These are phyloP conservation scores for Acanthamoeba rhysodes DNA, from an alignment of 208 protist genomes.

Conservation along the genomic window DNA sequence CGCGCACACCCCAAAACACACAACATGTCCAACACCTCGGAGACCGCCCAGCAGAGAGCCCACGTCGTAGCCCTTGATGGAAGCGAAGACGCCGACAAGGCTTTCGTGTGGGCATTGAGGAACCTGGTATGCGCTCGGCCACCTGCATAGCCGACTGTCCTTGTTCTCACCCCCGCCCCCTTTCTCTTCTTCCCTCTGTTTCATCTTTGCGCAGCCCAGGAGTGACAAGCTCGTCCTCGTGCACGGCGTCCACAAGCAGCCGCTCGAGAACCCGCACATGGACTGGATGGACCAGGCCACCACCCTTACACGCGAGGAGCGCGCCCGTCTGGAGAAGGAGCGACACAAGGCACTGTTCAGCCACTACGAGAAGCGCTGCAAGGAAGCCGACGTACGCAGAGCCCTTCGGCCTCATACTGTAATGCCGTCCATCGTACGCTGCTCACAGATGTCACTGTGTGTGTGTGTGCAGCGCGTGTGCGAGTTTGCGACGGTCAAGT, in stretches of 20 bases:
- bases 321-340: background rate
- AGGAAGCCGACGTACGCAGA: slow-evolving; percentile 19
- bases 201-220: slow-evolving; percentile 10
- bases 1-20: too few species aligned
- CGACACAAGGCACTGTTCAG: slow-evolving; percentile 64
- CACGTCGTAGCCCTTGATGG: slow-evolving; percentile 60
- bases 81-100: slow-evolving; percentile 53
- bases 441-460: background rate
- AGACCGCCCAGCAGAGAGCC: background rate
- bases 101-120: slow-evolving; percentile 43
- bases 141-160: too few species aligned
- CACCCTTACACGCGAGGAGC: slow-evolving; percentile 8
- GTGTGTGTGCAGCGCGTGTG: slow-evolving; percentile 20
- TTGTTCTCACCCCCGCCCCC: background rate
- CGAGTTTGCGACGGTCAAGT: slow-evolving; percentile 49
- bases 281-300: slow-evolving; percentile 50
- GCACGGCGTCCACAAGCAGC: slow-evolving; percentile 39
- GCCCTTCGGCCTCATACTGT: too few species aligned
- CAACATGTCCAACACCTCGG: background rate
- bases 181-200: background rate
- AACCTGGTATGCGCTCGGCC: slow-evolving; percentile 70
- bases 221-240: slow-evolving; percentile 52
- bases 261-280: slow-evolving; percentile 47
- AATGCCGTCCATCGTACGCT: background rate
- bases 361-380: slow-evolving; percentile 40